Conservation (phyloP, 2,329 filamentous ascomycete genomes). For the Fusarium kyushuense region DNA sequence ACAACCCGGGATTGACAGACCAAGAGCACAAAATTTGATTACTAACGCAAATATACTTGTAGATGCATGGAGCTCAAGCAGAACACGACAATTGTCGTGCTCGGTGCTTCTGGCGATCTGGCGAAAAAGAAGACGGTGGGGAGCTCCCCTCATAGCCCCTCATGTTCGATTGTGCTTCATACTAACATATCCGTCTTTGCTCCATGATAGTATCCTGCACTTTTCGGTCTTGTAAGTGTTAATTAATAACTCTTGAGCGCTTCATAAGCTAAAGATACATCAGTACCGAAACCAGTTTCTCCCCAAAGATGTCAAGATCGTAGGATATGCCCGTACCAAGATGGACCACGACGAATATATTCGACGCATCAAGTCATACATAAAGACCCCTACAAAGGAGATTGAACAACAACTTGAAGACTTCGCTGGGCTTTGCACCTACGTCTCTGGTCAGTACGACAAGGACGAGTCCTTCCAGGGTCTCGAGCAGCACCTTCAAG, state of each 20-base stretch:
- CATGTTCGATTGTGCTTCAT: conserved; percentile 13
- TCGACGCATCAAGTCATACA: conserved; percentile 94
- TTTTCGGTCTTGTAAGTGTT: conserved; percentile 91
- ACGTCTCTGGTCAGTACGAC: conserved; percentile 97
- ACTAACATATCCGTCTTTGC: conserved; percentile 43
- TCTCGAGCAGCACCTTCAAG: conserved; percentile 86
- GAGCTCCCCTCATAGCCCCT: conserved; percentile 31
- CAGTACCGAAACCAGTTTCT: conserved; percentile 99
- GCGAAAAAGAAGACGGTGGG: conserved; percentile 99
- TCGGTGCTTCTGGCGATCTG: conserved; percentile 96
- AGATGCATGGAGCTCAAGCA: conserved; percentile 92
- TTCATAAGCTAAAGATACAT: conserved; percentile 18
- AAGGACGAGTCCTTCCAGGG: conserved; percentile 92
- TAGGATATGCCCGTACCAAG: conserved; percentile 99
- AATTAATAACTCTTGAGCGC: neutral
- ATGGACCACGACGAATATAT: conserved; percentile 98
- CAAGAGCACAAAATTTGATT: neutral
- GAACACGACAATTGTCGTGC: conserved; percentile 95
- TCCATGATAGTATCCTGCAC: conserved; percentile 82
- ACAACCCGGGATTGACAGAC: neutral
- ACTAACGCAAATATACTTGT: conserved; percentile 29
- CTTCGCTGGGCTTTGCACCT: conserved; percentile 89
- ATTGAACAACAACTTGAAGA: conserved; percentile 94
- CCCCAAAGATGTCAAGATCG: conserved; percentile 93
- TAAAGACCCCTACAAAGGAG: conserved; percentile 98